Base-by-base conservation (phyloP, 179 eudicot genomes). In the Nepenthes alata region DNA sequence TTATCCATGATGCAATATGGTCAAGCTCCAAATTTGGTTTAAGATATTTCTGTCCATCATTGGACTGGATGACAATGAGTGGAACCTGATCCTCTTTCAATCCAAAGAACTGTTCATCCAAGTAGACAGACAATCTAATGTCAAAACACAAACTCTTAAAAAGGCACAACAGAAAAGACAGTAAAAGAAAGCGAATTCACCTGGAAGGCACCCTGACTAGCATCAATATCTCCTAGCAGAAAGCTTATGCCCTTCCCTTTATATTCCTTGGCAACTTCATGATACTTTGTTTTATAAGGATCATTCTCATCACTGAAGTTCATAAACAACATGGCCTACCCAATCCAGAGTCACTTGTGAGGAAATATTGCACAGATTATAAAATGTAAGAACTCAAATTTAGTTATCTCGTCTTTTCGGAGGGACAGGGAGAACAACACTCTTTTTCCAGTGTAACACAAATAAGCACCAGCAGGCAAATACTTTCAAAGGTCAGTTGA, bases 151-250 rank as follows among this genome's bases (percentile, higher is more conserved):
- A 7, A 47, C 48, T 38, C 13, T 37, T 38, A 25, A 11, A 35
- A 16, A 67, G 34, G 51, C 4, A 51, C 45, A 3, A 74, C 53
- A 56, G 45, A 3, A 38, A n/a, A 50, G 53, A 50, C 0, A 3
- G 34, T n/a, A 35, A 57, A 16, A 13, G 6, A 38, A 60, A 54
- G 45, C 5, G 50, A 13, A 51, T 68, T 6, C 39, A 87, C 97
- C 95, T 90, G 91, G 61, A 94, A 85, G 68, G 95, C 97, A 64
- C 94, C 94, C 77, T 82, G 78, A 78, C 94, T 82, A 53, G 88
- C 85, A 49, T 87, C 97, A 60, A 78, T 64, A 57, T 90, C 95
- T 36, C 94, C 97, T 65, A 89, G 62, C 47, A 94, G 75, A 67
- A 94, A 94, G 80, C 80, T 82, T 47, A 90, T 78, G 39, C 85